phyloP scores from a whole-genome alignment of 768 basidiomycete species.

The Rubroboletus pulcherrimus region DNA sequence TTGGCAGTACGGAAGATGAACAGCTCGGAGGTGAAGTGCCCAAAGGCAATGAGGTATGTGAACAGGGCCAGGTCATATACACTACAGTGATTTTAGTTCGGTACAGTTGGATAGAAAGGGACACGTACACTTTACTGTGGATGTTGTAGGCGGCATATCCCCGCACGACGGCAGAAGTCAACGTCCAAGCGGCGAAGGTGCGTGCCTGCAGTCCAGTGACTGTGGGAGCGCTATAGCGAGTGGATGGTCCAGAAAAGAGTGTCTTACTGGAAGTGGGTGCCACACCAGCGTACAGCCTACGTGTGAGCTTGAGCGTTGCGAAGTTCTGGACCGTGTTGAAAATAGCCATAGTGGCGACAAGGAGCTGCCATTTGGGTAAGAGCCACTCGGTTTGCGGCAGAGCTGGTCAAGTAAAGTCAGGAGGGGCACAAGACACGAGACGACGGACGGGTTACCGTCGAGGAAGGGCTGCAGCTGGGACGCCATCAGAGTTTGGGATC shows the following conservation, averaged over 20 bases:
- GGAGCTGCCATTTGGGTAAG: slow-evolving; percentile 85
- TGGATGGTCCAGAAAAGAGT: not conserved
- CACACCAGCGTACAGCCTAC: slow-evolving; percentile 62
- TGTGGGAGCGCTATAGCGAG: slow-evolving; percentile 27
- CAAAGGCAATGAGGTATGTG: slow-evolving; percentile 87
- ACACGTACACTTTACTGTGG: slow-evolving; percentile 67
- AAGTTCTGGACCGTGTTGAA: slow-evolving; percentile 90
- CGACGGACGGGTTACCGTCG: slow-evolving; percentile 14
- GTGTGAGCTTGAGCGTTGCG: slow-evolving; percentile 70
- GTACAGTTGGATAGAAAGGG: not conserved
- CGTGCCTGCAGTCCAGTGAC: slow-evolving; percentile 86
- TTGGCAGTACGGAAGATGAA: slow-evolving; percentile 77
- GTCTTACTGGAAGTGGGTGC: slow-evolving; percentile 38
- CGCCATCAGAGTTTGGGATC: slow-evolving; percentile 4
- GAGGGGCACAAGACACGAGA: not conserved
- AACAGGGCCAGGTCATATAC: slow-evolving; percentile 86
- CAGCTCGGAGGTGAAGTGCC: slow-evolving; percentile 84
- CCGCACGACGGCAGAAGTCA: slow-evolving; percentile 79
- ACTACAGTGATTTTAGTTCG: slow-evolving; percentile 39
- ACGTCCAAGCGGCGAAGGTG: slow-evolving; percentile 89
- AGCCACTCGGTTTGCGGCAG: slow-evolving; percentile 65
- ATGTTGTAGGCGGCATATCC: slow-evolving; percentile 90
- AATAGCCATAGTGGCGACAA: slow-evolving; percentile 71
- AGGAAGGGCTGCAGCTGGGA: slow-evolving; percentile 14
- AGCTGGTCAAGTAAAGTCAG: slow-evolving; percentile 34